Evolutionary conservation across 306 rosid genomes (phyloP).

Genomic region (Luffa acutangula): DNA sequence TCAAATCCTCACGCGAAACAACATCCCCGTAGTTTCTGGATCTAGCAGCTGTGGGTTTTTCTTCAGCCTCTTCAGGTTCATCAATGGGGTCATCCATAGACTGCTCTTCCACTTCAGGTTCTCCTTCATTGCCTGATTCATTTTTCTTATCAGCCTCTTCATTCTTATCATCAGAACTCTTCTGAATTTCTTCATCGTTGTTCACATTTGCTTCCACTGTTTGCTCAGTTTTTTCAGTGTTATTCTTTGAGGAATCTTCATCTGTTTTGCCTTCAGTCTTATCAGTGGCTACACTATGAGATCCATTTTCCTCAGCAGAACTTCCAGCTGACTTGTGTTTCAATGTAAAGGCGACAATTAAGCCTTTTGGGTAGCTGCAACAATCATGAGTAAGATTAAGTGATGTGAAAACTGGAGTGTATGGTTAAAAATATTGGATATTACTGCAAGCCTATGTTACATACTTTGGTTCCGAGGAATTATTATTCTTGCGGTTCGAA

Average conservation of each 20-base stretch:
- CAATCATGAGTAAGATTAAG: slow-evolving; percentile 15
- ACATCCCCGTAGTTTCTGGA: slow-evolving; percentile 61
- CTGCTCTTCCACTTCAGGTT: slow-evolving; percentile 31
- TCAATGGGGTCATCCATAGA: slow-evolving; percentile 14
- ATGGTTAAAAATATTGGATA: neutral
- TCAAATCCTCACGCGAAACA: slow-evolving; percentile 82
- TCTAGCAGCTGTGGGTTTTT: slow-evolving; percentile 27
- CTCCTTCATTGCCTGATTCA: slow-evolving; percentile 23
- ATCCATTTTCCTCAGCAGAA: slow-evolving; percentile 26
- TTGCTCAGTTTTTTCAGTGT: slow-evolving; percentile 6
- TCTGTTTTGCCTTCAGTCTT: slow-evolving; percentile 11
- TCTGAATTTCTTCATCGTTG: slow-evolving; percentile 18
- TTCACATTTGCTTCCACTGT: slow-evolving; percentile 14
- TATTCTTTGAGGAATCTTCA: slow-evolving; percentile 20
- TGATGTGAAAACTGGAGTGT: neutral
- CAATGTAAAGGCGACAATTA: slow-evolving; percentile 61
- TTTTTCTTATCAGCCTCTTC: slow-evolving; percentile 22
- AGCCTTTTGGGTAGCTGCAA: slow-evolving; percentile 80
- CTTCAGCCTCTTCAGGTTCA: slow-evolving; percentile 30
- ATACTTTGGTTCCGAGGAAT: slow-evolving; percentile 39
- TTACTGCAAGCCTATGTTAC: slow-evolving; percentile 6
- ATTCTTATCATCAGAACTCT: slow-evolving; percentile 14
- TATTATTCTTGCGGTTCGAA: slow-evolving; percentile 28
- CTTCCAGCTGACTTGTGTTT: slow-evolving; percentile 33
- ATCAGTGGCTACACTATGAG: slow-evolving; percentile 21